A percentile compares a stretch with the other conserved stretches of the same genome.
These are phyloP conservation scores for Ceratocystis cacaofunesta DNA, from an alignment of 2,329 filamentous ascomycete species.

Conservation along the genomic window DNA sequence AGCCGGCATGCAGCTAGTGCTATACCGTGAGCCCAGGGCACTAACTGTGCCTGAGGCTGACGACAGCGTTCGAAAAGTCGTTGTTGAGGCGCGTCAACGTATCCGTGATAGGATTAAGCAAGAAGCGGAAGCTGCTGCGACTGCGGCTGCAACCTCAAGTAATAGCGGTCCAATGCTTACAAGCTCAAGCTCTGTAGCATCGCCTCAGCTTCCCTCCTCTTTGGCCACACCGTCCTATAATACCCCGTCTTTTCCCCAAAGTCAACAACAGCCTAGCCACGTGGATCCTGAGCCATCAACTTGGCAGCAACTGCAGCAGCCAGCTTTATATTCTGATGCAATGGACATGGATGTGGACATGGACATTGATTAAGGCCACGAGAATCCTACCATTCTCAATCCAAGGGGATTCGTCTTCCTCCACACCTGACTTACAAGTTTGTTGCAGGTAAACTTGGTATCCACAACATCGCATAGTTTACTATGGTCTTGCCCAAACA, in stretches of 20 bases:
- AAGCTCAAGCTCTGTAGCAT: background rate
- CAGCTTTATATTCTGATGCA: slow-evolving; percentile 12
- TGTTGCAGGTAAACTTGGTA: no score
- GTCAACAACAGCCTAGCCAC: background rate
- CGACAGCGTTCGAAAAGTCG: slow-evolving; percentile 67
- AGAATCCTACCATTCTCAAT: background rate
- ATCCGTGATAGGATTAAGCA: slow-evolving; percentile 43
- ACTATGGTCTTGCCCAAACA: no score
- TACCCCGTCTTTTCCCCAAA: background rate
- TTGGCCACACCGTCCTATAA: background rate
- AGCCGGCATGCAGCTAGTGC: slow-evolving; percentile 57
- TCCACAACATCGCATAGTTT: no score
- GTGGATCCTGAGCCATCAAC: background rate
- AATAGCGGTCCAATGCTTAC: background rate
- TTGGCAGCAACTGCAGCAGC: slow-evolving; percentile 6
- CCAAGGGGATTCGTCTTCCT: background rate
- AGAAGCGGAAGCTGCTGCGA: background rate
- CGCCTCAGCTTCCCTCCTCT: background rate
- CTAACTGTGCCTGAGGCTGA: slow-evolving; percentile 59
- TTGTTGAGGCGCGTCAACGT: slow-evolving; percentile 62
- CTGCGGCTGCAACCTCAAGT: background rate
- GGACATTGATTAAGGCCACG: slow-evolving; percentile 11
- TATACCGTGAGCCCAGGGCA: slow-evolving; percentile 68
- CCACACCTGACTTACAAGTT: no score
- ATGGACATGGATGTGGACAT: slow-evolving; percentile 17